Conservation (phyloP, 768 basidiomycete genomes). For the Epithele typhae region DNA sequence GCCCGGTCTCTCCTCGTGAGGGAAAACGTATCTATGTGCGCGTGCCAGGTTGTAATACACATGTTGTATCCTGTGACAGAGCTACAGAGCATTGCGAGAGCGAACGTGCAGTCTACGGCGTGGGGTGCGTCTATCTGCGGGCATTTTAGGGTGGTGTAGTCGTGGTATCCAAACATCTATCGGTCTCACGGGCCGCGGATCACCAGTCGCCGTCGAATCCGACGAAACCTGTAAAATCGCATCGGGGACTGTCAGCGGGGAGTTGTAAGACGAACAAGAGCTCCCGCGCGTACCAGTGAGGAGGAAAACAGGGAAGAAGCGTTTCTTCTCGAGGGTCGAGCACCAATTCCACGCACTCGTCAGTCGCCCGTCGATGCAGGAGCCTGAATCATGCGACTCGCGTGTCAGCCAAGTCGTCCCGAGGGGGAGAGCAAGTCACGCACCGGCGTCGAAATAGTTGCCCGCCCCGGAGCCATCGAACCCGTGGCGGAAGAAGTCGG, state of each 20-base stretch:
- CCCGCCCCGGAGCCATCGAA: slow-evolving; percentile 92
- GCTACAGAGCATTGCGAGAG: slow-evolving; percentile 5
- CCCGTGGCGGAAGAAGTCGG: slow-evolving; percentile 84
- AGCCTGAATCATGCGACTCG: slow-evolving; percentile 33
- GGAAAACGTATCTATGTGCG: slow-evolving; percentile 6
- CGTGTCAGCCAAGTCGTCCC: background rate
- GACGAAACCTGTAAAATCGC: slow-evolving; percentile 56
- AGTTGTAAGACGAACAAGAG: too few species aligned
- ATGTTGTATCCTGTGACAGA: slow-evolving; percentile 13
- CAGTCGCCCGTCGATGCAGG: slow-evolving; percentile 77
- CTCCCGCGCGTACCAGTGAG: slow-evolving; percentile 69
- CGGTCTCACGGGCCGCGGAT: background rate
- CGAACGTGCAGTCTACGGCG: too few species aligned
- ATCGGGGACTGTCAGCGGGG: background rate
- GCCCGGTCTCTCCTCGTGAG: too few species aligned
- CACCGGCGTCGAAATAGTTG: slow-evolving; percentile 79
- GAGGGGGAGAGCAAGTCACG: background rate
- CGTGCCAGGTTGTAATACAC: slow-evolving; percentile 10
- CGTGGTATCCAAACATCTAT: too few species aligned
- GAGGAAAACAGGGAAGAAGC: slow-evolving; percentile 76
- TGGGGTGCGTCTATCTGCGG: background rate
- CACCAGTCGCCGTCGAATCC: slow-evolving; percentile 89
- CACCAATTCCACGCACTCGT: slow-evolving; percentile 96
- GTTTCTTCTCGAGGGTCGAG: slow-evolving; percentile 78
- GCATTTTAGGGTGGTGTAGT: too few species aligned